Evolutionary conservation across 495 filamentous ascomycete species (phyloP).

Genomic region (Aspergillus conjunctus): DNA sequence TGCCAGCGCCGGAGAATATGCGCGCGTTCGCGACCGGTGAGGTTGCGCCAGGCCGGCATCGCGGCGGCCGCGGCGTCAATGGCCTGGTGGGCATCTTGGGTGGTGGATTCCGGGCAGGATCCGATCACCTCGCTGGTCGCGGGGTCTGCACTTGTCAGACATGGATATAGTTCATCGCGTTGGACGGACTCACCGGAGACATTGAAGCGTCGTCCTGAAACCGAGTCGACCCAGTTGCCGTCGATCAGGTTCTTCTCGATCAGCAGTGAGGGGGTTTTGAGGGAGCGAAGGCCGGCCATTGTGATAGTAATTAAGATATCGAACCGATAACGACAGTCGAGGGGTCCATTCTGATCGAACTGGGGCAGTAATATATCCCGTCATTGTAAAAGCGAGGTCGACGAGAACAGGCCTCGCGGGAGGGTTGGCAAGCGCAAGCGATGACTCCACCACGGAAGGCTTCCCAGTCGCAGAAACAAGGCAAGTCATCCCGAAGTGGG

Average conservation of each 20-base stretch:
- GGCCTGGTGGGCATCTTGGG: neutral
- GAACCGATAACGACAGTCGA: neutral
- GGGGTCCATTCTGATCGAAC: neutral
- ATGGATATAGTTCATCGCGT: neutral
- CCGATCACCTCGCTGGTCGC: neutral
- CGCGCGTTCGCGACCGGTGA: conserved; percentile 20
- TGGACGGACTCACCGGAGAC: neutral
- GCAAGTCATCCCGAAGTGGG: too few relatives aligned
- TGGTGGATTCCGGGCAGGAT: neutral
- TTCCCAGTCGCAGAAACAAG: too few relatives aligned
- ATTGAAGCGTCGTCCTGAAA: neutral
- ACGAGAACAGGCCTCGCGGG: too few relatives aligned
- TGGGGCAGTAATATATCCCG: too few relatives aligned
- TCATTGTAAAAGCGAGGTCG: too few relatives aligned
- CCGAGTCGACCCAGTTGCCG: neutral
- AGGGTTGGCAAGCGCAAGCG: too few relatives aligned
- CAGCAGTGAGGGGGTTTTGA: neutral
- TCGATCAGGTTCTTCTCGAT: neutral
- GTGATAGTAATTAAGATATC: neutral
- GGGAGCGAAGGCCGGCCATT: neutral
- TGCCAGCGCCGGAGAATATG: conserved; percentile 28
- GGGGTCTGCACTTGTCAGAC: neutral
- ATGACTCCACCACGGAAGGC: too few relatives aligned
- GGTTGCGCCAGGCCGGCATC: neutral
- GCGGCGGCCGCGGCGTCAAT: neutral